Percentiles rank a stretch among this genome's conserved stretches.
phyloP scores from a whole-genome alignment of 2,329 filamentous ascomycete species.

The Nannizzia gypsea region DNA sequence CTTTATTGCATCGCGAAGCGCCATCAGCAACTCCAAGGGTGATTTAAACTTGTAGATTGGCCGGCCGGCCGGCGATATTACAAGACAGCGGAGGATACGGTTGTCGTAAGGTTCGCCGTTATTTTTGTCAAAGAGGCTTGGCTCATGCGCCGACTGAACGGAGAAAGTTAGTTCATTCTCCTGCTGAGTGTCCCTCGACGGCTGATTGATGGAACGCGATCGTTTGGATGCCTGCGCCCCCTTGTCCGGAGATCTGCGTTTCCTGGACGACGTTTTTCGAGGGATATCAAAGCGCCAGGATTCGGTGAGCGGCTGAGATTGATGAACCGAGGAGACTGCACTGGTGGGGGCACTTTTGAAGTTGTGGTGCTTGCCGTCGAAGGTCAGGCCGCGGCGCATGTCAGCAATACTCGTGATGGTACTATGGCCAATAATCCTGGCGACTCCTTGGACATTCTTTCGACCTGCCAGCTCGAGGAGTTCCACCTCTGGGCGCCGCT shows the following conservation, averaged over 20 bases:
- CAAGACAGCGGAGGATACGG: conserved; percentile 22
- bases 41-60: conserved; percentile 20
- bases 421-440: conserved; percentile 19
- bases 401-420: conserved; percentile 20
- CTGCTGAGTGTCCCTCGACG: background rate
- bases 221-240: background rate
- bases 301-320: background rate
- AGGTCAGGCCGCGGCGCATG: conserved; percentile 18
- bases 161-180: background rate
- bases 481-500: conserved; percentile 19
- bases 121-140: background rate
- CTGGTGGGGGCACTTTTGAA: conserved; percentile 8
- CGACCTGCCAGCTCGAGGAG: conserved; percentile 18
- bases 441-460: conserved; percentile 20
- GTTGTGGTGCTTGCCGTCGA: conserved; percentile 14
- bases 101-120: conserved; percentile 18
- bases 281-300: background rate
- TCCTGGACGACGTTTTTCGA: background rate
- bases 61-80: conserved; percentile 22
- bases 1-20: conserved; percentile 26
- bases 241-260: conserved; percentile 1
- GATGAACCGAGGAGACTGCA: background rate
- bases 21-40: conserved; percentile 25
- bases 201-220: background rate
- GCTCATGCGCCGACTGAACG: background rate